Evolutionary conservation across 2,329 filamentous ascomycete genomes (phyloP).

Genomic region (Cladorrhinum sp.): DNA sequence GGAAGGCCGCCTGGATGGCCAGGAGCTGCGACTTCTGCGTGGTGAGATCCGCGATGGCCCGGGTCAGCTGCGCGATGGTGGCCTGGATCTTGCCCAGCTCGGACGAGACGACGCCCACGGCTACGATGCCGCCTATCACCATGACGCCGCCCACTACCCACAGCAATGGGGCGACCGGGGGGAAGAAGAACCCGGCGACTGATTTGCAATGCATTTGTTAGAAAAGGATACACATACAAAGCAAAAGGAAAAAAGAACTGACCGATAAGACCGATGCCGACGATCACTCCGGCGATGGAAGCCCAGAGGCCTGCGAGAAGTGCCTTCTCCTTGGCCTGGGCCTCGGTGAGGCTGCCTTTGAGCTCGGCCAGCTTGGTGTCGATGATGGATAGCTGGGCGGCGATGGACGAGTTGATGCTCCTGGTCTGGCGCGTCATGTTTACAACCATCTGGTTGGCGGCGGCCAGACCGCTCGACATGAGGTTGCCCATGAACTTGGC

Average conservation of each 20-base stretch:
- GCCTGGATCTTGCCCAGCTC: neutral
- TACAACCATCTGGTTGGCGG: neutral
- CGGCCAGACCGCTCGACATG: neutral
- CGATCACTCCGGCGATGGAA: neutral
- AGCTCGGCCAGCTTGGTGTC: neutral
- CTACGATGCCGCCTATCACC: neutral
- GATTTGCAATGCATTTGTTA: neutral
- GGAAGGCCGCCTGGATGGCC: neutral
- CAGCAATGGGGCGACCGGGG: neutral
- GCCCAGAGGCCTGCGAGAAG: neutral
- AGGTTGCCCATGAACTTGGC: neutral
- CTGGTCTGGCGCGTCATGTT: neutral
- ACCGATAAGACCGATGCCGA: neutral
- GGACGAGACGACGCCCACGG: neutral
- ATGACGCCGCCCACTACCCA: neutral
- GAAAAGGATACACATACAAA: neutral
- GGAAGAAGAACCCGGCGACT: neutral
- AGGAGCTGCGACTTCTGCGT: neutral
- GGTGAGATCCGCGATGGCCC: neutral
- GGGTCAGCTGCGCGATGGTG: neutral
- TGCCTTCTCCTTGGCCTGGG: neutral
- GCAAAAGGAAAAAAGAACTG: neutral
- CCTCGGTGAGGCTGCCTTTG: neutral
- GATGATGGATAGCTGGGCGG: neutral
- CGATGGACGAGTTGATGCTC: neutral